Evolutionary conservation across 768 basidiomycete genomes (phyloP).

Genomic region (Kondoa malvinella): DNA sequence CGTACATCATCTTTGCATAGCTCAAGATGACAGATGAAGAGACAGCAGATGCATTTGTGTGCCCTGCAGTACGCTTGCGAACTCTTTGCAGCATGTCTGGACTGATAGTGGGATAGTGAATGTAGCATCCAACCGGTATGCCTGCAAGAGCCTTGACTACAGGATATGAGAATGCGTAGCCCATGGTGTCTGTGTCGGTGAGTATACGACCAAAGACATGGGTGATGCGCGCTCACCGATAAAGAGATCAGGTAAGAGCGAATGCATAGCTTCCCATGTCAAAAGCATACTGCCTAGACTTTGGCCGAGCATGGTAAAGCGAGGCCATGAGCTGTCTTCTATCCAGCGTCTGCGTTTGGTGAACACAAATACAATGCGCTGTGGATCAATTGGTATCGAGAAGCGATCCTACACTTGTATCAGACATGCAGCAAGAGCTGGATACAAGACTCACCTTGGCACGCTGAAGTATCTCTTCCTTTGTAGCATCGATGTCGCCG

Average conservation of each 20-base stretch:
- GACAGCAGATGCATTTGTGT: conserved; percentile 47
- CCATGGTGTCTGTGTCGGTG: conserved; percentile 67
- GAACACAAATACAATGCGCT: conserved; percentile 62
- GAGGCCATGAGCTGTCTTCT: conserved; percentile 64
- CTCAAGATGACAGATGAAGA: conserved; percentile 45
- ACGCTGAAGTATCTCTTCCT: conserved; percentile 61
- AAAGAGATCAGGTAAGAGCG: conserved; percentile 68
- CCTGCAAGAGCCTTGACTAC: conserved; percentile 47
- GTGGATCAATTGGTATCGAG: conserved; percentile 52
- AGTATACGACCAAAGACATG: conserved; percentile 1
- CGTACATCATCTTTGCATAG: conserved; percentile 48
- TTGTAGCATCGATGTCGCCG: conserved; percentile 64
- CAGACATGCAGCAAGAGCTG: not conserved
- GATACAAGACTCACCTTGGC: conserved; percentile 50
- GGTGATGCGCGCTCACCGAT: conserved; percentile 45
- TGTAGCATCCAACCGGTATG: conserved; percentile 70
- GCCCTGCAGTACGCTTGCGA: conserved; percentile 40
- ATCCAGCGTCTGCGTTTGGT: conserved; percentile 52
- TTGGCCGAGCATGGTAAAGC: conserved; percentile 85
- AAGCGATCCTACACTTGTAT: conserved; percentile 47
- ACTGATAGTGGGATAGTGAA: conserved; percentile 88
- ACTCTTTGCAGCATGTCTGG: conserved; percentile 83
- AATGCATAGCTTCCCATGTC: conserved; percentile 58
- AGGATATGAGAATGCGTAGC: conserved; percentile 85
- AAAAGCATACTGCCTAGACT: conserved; percentile 71